Evolutionary conservation across 441 rosid genomes (phyloP).

Genomic region (Gossypium aridum): DNA sequence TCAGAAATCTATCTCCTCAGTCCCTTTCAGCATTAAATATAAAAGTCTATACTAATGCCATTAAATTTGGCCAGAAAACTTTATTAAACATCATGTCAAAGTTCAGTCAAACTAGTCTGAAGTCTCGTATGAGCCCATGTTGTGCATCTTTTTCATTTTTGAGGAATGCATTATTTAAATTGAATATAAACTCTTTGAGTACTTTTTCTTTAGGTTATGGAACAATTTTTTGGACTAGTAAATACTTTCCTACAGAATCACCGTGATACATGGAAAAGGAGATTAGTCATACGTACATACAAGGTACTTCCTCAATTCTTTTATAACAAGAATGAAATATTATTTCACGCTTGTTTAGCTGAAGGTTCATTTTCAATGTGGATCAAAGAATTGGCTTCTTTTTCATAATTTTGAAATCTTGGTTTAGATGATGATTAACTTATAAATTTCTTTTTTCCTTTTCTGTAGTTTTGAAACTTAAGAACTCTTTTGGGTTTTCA

Average conservation of each 20-base stretch:
- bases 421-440: not conserved
- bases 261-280: constrained; percentile 88
- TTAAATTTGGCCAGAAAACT: not conserved
- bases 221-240: constrained; percentile 92
- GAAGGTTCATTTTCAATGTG: not conserved
- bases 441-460: constrained; percentile 1
- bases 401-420: constrained; percentile 3
- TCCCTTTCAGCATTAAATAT: not conserved
- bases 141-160: not conserved
- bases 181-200: constrained; percentile 11
- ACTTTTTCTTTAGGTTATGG: constrained; percentile 78
- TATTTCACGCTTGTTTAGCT: not conserved
- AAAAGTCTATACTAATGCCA: not conserved
- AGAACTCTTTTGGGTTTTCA: not conserved
- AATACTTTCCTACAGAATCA: constrained; percentile 83
- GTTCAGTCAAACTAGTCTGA: not conserved
- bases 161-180: not conserved
- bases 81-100: not conserved
- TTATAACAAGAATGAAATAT: not conserved
- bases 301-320: constrained; percentile 50
- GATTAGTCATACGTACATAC: constrained; percentile 85
- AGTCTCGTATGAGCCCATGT: not conserved
- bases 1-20: not conserved
- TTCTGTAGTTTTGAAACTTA: not conserved
- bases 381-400: not conserved